Conservation (phyloP, 139 green algal species). For the Chlorella sp. region DNA sequence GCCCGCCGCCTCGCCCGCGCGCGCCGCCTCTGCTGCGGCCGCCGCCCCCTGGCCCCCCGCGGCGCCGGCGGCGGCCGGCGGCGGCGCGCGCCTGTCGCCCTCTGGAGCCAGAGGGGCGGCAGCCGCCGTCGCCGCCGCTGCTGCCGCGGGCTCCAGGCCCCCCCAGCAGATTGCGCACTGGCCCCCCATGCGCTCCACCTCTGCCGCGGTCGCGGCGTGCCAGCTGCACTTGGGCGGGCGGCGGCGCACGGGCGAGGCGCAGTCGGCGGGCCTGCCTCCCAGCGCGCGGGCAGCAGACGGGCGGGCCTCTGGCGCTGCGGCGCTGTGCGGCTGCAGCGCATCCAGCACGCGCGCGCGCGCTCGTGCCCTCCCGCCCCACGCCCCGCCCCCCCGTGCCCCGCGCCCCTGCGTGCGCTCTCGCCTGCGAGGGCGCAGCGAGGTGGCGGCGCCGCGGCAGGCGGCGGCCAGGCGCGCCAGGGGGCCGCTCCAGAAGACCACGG, state of each 20-base stretch:
- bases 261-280: no score
- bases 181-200: constrained; percentile 77
- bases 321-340: no score
- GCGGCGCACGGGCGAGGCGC: no score
- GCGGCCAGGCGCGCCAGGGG: not conserved
- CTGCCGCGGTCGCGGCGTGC: constrained; percentile 53
- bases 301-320: no score
- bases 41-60: not conserved
- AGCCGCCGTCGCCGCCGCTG: constrained; percentile 8
- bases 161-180: constrained; percentile 85
- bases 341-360: no score
- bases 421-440: not conserved
- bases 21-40: constrained; percentile 2
- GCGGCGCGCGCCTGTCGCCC: no score
- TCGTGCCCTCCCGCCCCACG: no score
- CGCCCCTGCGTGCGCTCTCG: no score
- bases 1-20: not conserved
- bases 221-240: no score
- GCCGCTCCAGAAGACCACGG: constrained; percentile 76
- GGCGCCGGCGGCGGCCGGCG: not conserved
- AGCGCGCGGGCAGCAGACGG: no score
- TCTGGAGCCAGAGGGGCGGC: not conserved
- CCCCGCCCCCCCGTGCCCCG: no score
- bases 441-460: not conserved
- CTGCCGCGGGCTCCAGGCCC: constrained; percentile 44